Base-by-base conservation (phyloP, 257 asterid genomes). In the Hygrophila difformis region DNA sequence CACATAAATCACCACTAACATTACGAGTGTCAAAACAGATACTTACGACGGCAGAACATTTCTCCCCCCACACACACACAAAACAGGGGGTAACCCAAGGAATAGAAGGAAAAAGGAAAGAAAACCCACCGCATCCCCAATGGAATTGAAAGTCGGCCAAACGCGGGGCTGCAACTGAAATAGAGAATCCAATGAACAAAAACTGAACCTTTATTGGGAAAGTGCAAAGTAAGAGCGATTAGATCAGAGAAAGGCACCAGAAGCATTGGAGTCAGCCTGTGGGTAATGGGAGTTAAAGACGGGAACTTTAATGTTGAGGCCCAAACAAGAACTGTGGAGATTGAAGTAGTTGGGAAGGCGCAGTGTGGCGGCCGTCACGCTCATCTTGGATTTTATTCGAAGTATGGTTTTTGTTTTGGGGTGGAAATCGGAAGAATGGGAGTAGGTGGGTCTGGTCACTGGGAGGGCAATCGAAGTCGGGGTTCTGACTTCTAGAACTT, bases 321-420 rank as follows among this genome's bases (percentile, higher is more conserved):
- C 23, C 19, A 44, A 20, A 19, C 43, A 46, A 26, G 13, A 19
- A n/a, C n/a, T n/a, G 11, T 39, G 26, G 26, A 43, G 49, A 41
- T 18, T 66, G 59, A 49, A 57, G 62, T 37, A 63, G 55, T 43
- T 44, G 20, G 43, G 58, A 58, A 52, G 64, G 42, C 45, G 68
- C 51, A 79, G 71, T 46, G 77, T 53, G 37, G 56, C 66, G 61
- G 61, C 42, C 42, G 22, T 54, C 47, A 43, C 37, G 65, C 62
- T 67, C 94, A 79, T 81, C 20, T 10, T 69, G 49, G 37, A 23
- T 44, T 8, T 18, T 44, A n/a, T n/a, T n/a, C n/a, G n/a, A n/a
- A n/a, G n/a, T n/a, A n/a, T n/a, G n/a, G n/a, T n/a, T n/a, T n/a
- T n/a, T n/a, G n/a, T n/a, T n/a, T n/a, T n/a, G n/a, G n/a, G n/a